Evolutionary conservation across 1,284 basidiomycete species (phyloP).

Genomic region (Melampsora larici-populina): DNA sequence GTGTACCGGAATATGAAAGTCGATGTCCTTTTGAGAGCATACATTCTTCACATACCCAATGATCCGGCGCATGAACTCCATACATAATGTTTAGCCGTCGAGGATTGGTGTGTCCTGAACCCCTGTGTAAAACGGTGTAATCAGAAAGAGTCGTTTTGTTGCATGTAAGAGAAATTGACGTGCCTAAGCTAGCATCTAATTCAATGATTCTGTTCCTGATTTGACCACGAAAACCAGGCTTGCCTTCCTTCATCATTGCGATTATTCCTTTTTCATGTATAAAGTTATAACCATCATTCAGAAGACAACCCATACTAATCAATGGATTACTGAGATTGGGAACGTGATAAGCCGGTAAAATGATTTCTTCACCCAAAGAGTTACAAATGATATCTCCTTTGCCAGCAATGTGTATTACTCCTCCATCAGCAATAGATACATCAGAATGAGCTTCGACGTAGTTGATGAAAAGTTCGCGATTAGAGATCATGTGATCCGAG

Average conservation of each 20-base stretch:
- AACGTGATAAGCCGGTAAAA: not conserved
- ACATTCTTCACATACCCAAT: not conserved
- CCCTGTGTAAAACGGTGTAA: not conserved
- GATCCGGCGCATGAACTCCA: not conserved
- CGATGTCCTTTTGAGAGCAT: not conserved
- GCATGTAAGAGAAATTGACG: not conserved
- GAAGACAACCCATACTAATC: not conserved
- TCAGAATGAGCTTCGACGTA: not conserved
- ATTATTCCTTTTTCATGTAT: too few species aligned
- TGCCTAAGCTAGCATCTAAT: not conserved
- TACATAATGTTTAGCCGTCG: not conserved
- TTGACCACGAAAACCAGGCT: not conserved
- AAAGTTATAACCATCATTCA: not conserved
- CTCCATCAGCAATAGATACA: not conserved
- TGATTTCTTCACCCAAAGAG: not conserved
- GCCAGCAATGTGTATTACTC: too few species aligned
- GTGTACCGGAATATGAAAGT: not conserved
- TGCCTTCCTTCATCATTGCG: too few species aligned
- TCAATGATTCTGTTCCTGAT: not conserved
- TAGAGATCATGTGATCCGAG: constrained; percentile 7
- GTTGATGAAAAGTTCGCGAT: not conserved
- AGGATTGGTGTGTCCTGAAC: not conserved
- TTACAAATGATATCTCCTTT: not conserved
- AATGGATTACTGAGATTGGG: not conserved
- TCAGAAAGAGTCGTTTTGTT: not conserved